phyloP scores from a whole-genome alignment of 176 grass and related monocot genomes.

The Musa beccarii region DNA sequence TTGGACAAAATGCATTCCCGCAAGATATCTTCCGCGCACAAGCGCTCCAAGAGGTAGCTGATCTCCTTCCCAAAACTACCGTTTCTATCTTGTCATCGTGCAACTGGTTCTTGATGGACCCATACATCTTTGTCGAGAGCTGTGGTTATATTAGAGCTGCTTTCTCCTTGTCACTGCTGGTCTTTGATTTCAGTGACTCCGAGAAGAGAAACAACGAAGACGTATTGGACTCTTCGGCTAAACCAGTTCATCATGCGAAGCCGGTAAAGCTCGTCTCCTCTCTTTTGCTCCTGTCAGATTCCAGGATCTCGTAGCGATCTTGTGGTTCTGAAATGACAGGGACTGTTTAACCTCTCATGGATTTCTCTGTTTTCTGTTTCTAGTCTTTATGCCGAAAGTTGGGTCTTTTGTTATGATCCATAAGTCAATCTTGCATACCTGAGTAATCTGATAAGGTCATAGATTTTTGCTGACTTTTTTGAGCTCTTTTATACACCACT shows the following conservation, averaged over 20 bases:
- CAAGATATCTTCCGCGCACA: slow-evolving; percentile 30
- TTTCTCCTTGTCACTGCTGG: slow-evolving; percentile 8
- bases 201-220: slow-evolving; percentile 34
- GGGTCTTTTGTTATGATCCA: neutral
- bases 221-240: slow-evolving; percentile 29
- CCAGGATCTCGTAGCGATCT: neutral
- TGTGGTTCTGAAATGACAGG: neutral
- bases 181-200: slow-evolving; percentile 49
- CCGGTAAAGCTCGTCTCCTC: slow-evolving; percentile 24
- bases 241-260: slow-evolving; percentile 28
- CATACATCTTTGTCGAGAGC: neutral
- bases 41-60: slow-evolving; percentile 54
- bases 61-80: slow-evolving; percentile 12
- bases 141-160: neutral
- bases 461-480: neutral
- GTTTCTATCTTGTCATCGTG: slow-evolving; percentile 2
- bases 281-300: neutral
- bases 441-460: neutral
- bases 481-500: neutral
- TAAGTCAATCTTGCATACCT: neutral
- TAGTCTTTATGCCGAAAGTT: no score
- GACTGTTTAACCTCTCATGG: neutral
- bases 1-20: slow-evolving; percentile 36
- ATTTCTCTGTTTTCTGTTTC: neutral
- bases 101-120: slow-evolving; percentile 1